A percentile compares a stretch with the other conserved stretches of the same genome.
These are phyloP conservation scores for Citrullus amarus DNA, from an alignment of 306 rosid species.

Conservation along the genomic window DNA sequence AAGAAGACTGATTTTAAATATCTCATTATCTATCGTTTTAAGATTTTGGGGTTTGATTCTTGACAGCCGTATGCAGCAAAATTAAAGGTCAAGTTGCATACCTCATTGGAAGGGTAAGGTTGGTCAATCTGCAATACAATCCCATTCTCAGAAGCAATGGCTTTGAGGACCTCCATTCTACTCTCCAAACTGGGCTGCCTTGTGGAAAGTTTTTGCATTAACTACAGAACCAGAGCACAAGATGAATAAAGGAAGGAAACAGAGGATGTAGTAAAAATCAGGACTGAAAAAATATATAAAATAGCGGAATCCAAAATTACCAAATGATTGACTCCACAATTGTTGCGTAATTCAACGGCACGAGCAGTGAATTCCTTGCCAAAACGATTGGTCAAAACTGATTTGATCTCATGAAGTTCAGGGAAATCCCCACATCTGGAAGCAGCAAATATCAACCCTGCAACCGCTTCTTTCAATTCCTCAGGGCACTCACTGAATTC, in stretches of 20 bases:
- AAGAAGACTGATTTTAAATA: too few species aligned
- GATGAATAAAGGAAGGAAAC: not conserved
- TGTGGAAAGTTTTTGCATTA: slow-evolving; percentile 61
- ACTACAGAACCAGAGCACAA: slow-evolving; percentile 19
- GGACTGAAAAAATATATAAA: too few species aligned
- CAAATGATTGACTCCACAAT: slow-evolving; percentile 42
- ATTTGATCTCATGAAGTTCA: slow-evolving; percentile 49
- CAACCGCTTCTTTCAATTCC: slow-evolving; percentile 45
- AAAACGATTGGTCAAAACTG: slow-evolving; percentile 27
- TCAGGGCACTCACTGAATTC: slow-evolving; percentile 39
- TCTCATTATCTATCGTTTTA: too few species aligned
- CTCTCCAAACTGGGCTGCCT: slow-evolving; percentile 50
- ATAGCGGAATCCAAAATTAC: slow-evolving; percentile 3
- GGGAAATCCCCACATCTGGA: slow-evolving; percentile 75
- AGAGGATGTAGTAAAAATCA: not conserved
- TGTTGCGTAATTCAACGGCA: slow-evolving; percentile 35
- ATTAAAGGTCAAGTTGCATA: slow-evolving; percentile 10
- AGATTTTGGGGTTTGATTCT: not conserved
- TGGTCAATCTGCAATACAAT: slow-evolving; percentile 47
- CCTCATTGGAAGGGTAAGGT: slow-evolving; percentile 26
- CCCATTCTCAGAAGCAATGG: slow-evolving; percentile 52
- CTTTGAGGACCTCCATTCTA: slow-evolving; percentile 54
- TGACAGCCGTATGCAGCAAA: too few species aligned
- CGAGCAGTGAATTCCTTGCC: slow-evolving; percentile 43
- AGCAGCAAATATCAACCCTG: slow-evolving; percentile 53